Evolutionary conservation across 2,329 filamentous ascomycete species (phyloP), one percentile per base, ranked within the genome.

Genomic region (Aspergillus hortae): DNA sequence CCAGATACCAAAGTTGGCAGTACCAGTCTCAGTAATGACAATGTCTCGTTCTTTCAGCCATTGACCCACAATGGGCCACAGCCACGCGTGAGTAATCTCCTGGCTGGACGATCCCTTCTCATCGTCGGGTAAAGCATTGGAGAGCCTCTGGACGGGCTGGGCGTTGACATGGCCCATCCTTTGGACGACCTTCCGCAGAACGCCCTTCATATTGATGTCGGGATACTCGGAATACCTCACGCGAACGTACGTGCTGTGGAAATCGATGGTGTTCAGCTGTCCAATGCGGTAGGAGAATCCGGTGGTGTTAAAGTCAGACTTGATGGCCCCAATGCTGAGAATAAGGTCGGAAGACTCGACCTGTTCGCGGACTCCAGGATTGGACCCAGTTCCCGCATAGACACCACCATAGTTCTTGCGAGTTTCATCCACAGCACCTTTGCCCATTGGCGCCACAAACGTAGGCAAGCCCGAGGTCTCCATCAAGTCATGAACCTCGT

Each of bases 391-490:
- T n/a, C 91, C 91, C 7, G 88, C 87, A 68, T 95, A 95, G 4
- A 95, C 88, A 57, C 91, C 91, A 19, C 88, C 88, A 60, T 87
- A 95, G 63, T 83, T 88, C n/a, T 80, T 76, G 44, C 88, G 80
- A 2, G 81, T 81, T 70, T 96, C 90, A 62, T 94, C 81, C 44
- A 96, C 81, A 17, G 88, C 88, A 15, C 90, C 83, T 74, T 95
- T 95, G 44, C 90, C 90, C 88, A 95, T 95, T 2, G 90, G 89
- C 0, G 90, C 88, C n/a, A 92, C 88, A 61, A 94, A 95, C 0
- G 89, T 87, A 4, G 91, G 90, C 6, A 95, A 76, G 4, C 83
- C 78, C 1, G 89, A 89, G 69, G 86, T 89, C 54, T 86, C 77
- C 47, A 95, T 76, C 14, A 96, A 76, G 6, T 82, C 81, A 60